Conservation (phyloP, 306 rosid species). For the Alnus rubra region DNA sequence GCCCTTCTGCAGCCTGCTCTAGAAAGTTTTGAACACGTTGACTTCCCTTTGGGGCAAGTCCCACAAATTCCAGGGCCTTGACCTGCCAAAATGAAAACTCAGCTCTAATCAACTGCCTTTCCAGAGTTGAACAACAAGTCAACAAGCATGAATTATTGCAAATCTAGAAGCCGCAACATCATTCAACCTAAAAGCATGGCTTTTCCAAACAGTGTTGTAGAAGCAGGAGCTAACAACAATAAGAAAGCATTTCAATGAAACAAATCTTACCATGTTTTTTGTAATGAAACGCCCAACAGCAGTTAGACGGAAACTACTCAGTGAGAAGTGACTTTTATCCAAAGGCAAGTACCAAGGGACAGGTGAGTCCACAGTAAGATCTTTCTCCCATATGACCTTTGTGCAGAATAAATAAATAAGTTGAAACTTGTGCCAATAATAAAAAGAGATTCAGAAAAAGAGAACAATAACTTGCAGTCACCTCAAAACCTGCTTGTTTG, state of each 20-base stretch:
- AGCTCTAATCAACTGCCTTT: slow-evolving; percentile 16
- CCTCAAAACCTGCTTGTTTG: slow-evolving; percentile 97
- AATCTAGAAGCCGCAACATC: not conserved
- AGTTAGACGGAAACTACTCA: slow-evolving; percentile 92
- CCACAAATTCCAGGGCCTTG: slow-evolving; percentile 62
- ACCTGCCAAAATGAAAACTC: slow-evolving; percentile 50
- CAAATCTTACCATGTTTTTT: slow-evolving; percentile 69
- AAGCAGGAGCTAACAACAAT: not conserved
- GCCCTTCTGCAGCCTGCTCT: slow-evolving; percentile 91
- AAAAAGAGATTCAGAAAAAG: slow-evolving; percentile 3
- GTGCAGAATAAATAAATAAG: slow-evolving; percentile 12
- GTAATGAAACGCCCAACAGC: slow-evolving; percentile 76
- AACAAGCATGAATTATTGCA: not conserved
- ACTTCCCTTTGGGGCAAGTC: slow-evolving; percentile 95
- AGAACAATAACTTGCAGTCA: slow-evolving; percentile 32
- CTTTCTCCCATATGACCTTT: slow-evolving; percentile 87
- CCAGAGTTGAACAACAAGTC: not conserved
- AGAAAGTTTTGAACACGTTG: slow-evolving; percentile 86
- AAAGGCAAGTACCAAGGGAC: slow-evolving; percentile 94
- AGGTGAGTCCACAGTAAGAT: slow-evolving; percentile 67
- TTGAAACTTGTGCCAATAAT: slow-evolving; percentile 12
- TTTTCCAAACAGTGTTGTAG: not conserved
- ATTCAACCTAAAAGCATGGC: not conserved
- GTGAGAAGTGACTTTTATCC: slow-evolving; percentile 80
- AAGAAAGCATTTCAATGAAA: slow-evolving; percentile 9